These are phyloP conservation scores for Heliocybe sulcata DNA, from an alignment of 1,284 basidiomycete genomes.

Conservation along the genomic window DNA sequence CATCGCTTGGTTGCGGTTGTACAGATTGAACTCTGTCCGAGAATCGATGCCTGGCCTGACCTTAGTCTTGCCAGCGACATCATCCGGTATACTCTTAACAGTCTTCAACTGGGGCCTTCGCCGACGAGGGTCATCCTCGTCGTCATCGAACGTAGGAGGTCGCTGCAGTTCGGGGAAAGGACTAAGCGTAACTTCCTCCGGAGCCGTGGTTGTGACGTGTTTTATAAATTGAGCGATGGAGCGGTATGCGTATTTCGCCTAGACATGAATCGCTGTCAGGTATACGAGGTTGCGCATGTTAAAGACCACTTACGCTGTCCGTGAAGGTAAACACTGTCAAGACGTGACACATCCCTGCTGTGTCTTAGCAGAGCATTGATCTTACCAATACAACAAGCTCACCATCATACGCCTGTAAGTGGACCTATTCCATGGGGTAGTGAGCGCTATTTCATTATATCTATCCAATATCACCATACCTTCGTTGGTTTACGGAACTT, in stretches of 20 bases:
- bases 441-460: not conserved
- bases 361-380: not conserved
- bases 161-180: constrained; percentile 40
- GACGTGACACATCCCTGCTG: constrained; percentile 58
- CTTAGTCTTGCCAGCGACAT: constrained; percentile 4
- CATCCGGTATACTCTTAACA: not conserved
- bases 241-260: constrained; percentile 53
- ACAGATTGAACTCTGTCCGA: constrained; percentile 21
- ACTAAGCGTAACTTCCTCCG: constrained; percentile 27
- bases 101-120: constrained; percentile 4
- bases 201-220: constrained; percentile 36
- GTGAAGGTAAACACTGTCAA: constrained; percentile 71
- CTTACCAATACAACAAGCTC: constrained; percentile 5
- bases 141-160: constrained; percentile 18
- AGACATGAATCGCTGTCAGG: not conserved
- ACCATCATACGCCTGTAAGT: constrained; percentile 69
- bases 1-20: constrained; percentile 22
- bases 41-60: not conserved
- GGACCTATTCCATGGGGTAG: constrained; percentile 37
- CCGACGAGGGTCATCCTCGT: constrained; percentile 8
- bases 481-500: constrained; percentile 64
- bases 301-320: constrained; percentile 31
- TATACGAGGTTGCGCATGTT: not conserved
- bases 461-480: constrained; percentile 22
- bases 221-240: constrained; percentile 50